Evolutionary conservation across 1,284 basidiomycete genomes (phyloP).

Genomic region (Puccinia sorghi): DNA sequence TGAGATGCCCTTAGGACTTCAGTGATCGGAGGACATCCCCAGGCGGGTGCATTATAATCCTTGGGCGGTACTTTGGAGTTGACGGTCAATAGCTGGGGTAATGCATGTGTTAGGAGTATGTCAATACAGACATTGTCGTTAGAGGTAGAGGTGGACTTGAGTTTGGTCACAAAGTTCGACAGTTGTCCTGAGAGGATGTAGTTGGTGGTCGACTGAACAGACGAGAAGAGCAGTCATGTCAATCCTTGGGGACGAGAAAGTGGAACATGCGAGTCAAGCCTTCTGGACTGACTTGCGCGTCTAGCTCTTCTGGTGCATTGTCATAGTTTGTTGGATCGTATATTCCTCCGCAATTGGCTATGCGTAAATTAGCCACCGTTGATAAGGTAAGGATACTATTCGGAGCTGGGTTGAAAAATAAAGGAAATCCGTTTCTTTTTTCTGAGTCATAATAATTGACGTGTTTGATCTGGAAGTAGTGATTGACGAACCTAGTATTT

Average conservation of each 20-base stretch:
- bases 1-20: conserved; percentile 26
- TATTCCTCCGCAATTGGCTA: conserved; percentile 42
- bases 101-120: conserved; percentile 43
- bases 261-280: too few species aligned
- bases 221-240: background rate
- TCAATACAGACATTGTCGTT: conserved; percentile 29
- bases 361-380: conserved; percentile 34
- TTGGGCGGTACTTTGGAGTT: conserved; percentile 30
- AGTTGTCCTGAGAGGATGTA: conserved; percentile 27
- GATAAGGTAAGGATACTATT: conserved; percentile 39
- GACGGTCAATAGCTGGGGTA: conserved; percentile 40
- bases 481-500: conserved; percentile 34
- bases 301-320: conserved; percentile 1
- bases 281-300: conserved; percentile 12
- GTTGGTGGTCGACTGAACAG: conserved; percentile 7
- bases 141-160: conserved; percentile 11
- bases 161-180: conserved; percentile 21
- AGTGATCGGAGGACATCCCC: conserved; percentile 46
- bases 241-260: background rate
- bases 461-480: background rate
- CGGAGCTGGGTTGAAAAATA: conserved; percentile 21
- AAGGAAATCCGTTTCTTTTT: background rate
- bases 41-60: conserved; percentile 34
- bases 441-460: background rate
- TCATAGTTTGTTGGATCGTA: conserved; percentile 38